Percentiles rank a stretch among this genome's conserved stretches.
These are phyloP conservation scores for Gymnopus androsaceus DNA, from an alignment of 1,284 basidiomycete genomes.

Conservation along the genomic window DNA sequence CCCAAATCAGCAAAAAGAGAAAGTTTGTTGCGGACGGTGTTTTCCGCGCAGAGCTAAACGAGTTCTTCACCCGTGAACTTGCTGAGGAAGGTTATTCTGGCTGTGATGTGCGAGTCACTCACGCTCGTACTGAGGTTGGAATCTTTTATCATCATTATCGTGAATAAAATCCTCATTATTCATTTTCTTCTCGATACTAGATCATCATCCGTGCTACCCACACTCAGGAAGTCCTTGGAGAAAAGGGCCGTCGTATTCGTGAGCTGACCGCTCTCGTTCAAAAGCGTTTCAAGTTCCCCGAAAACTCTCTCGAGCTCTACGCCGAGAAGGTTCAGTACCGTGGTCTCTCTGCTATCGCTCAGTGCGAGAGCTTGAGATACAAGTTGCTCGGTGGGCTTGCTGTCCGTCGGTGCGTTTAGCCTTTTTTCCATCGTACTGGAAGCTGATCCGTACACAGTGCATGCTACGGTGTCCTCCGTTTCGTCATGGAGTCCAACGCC, in stretches of 20 bases:
- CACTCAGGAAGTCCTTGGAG: slow-evolving; percentile 99
- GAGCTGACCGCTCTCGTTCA: slow-evolving; percentile 98
- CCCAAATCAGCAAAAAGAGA: slow-evolving; percentile 93
- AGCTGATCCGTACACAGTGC: slow-evolving; percentile 57
- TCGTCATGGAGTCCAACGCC: slow-evolving; percentile 99
- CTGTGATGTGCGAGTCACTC: slow-evolving; percentile 99
- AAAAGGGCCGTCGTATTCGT: slow-evolving; percentile 99
- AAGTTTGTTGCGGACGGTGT: slow-evolving; percentile 99
- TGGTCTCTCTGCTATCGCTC: slow-evolving; percentile 97
- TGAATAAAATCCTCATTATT: slow-evolving; percentile 5
- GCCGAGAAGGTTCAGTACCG: slow-evolving; percentile 99
- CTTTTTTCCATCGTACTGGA: slow-evolving; percentile 18
- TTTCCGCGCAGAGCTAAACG: slow-evolving; percentile 97
- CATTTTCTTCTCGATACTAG: slow-evolving; percentile 43
- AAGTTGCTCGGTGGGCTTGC: slow-evolving; percentile 99
- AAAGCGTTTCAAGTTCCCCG: slow-evolving; percentile 99
- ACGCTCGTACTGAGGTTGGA: slow-evolving; percentile 93
- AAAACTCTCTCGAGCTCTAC: slow-evolving; percentile 98
- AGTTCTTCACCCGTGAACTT: slow-evolving; percentile 98
- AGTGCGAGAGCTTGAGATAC: slow-evolving; percentile 98
- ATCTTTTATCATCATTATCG: no score
- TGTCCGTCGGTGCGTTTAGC: slow-evolving; percentile 80
- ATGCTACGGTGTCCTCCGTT: slow-evolving; percentile 99
- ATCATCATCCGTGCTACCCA: slow-evolving; percentile 99
- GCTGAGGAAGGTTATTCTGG: slow-evolving; percentile 99